Evolutionary conservation across 169 alveolate species (phyloP).

Genomic region (Eimeria tenella): DNA sequence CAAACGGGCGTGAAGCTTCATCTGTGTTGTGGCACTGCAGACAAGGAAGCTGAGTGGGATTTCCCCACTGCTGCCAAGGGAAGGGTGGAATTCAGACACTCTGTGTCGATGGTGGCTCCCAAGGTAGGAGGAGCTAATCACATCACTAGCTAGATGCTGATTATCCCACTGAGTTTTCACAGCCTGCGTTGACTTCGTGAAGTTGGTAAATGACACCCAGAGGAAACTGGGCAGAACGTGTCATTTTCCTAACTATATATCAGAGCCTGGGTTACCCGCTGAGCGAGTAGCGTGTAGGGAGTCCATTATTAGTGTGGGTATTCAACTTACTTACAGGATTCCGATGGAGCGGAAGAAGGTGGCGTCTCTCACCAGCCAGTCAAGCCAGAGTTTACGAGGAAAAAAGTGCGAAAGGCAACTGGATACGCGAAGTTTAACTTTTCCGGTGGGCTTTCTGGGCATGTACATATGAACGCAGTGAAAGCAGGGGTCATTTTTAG

Average conservation of each 20-base stretch:
- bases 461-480: neutral
- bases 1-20: neutral
- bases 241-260: too few relatives aligned
- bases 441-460: neutral
- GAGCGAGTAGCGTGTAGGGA: too few relatives aligned
- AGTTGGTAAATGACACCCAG: too few relatives aligned
- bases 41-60: conserved; percentile 78
- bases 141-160: too few relatives aligned
- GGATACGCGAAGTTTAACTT: conserved; percentile 76
- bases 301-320: too few relatives aligned
- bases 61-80: conserved; percentile 72
- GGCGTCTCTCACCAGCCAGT: conserved; percentile 70
- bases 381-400: conserved; percentile 74
- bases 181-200: too few relatives aligned
- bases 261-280: too few relatives aligned
- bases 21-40: conserved; percentile 22
- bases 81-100: conserved; percentile 72
- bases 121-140: neutral
- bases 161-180: too few relatives aligned
- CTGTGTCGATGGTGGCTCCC: conserved; percentile 70
- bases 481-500: too few relatives aligned
- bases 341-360: conserved; percentile 36
- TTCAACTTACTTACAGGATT: conserved; percentile 12
- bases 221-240: too few relatives aligned
- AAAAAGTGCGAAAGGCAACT: conserved; percentile 78